Evolutionary conservation across 2,329 filamentous ascomycete genomes (phyloP).

Genomic region (Xylaria hypoxylon): DNA sequence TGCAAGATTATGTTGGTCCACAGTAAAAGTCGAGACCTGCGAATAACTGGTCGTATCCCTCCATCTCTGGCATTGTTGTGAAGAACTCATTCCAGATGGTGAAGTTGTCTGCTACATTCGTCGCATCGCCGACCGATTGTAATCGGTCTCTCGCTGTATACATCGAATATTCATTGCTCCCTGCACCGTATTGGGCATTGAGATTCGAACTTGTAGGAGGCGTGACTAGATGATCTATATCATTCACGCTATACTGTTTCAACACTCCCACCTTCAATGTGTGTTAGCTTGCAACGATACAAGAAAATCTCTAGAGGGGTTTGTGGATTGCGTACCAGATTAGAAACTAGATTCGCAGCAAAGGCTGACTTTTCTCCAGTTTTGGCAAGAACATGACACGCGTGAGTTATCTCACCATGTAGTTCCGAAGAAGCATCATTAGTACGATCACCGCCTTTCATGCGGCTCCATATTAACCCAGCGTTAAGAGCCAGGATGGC

Average conservation of each 20-base stretch:
- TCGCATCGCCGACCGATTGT: constrained; percentile 24
- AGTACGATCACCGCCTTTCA: neutral
- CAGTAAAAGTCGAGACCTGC: constrained; percentile 43
- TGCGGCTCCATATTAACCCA: constrained; percentile 13
- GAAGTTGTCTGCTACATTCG: constrained; percentile 22
- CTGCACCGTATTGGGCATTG: neutral
- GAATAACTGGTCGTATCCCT: constrained; percentile 44
- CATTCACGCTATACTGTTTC: constrained; percentile 38
- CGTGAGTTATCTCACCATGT: constrained; percentile 33
- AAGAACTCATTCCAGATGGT: constrained; percentile 42
- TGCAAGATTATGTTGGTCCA: constrained; percentile 33
- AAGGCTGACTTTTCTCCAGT: constrained; percentile 40
- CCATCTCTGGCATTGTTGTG: constrained; percentile 31
- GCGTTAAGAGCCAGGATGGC: constrained; percentile 41
- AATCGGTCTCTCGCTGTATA: neutral
- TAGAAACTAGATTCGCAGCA: constrained; percentile 40
- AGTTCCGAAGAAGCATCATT: constrained; percentile 25
- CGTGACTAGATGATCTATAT: constrained; percentile 28
- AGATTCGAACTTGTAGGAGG: neutral
- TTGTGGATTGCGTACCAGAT: constrained; percentile 29
- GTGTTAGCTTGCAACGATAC: constrained; percentile 11
- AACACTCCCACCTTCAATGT: constrained; percentile 34
- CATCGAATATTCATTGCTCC: neutral
- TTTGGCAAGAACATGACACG: constrained; percentile 40
- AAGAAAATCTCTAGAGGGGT: neutral